These are phyloP conservation scores for Coemansia sp. DNA, from an alignment of 192 early-diverging fungal species.

Conservation along the genomic window DNA sequence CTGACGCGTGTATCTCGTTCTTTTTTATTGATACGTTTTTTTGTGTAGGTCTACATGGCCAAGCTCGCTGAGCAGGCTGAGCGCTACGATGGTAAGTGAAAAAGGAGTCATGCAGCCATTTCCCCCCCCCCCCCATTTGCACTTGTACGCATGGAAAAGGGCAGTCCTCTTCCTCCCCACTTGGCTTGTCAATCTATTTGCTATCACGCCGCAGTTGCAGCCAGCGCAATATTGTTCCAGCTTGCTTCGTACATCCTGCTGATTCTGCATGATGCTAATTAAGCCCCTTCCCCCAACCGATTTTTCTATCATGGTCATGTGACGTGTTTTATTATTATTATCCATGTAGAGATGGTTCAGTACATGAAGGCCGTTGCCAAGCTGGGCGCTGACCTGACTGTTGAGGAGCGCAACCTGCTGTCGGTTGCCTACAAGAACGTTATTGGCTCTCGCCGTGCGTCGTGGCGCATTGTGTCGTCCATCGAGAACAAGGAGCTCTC, in stretches of 20 bases:
- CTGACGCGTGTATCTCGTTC: slow-evolving; percentile 2
- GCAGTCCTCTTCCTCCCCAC: slow-evolving; percentile 1
- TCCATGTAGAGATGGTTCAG: slow-evolving; percentile 75
- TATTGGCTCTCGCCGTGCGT: slow-evolving; percentile 97
- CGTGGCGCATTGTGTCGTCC: slow-evolving; percentile 98
- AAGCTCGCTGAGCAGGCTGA: slow-evolving; percentile 99
- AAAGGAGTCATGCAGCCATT: slow-evolving; percentile 24
- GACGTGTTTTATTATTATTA: slow-evolving; percentile 36
- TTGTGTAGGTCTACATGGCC: slow-evolving; percentile 86
- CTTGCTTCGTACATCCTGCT: slow-evolving; percentile 18
- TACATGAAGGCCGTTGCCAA: slow-evolving; percentile 89
- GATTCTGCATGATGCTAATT: slow-evolving; percentile 2
- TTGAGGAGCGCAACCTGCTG: slow-evolving; percentile 98
- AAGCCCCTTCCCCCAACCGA: slow-evolving; percentile 11
- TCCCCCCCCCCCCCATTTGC: no score
- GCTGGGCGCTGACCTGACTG: slow-evolving; percentile 88
- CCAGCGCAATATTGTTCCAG: slow-evolving; percentile 7
- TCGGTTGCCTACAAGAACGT: slow-evolving; percentile 99
- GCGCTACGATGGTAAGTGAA: slow-evolving; percentile 92
- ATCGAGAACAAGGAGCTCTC: slow-evolving; percentile 99
- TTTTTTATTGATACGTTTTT: not conserved
- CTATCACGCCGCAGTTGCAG: slow-evolving; percentile 1
- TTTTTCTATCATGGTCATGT: slow-evolving; percentile 23
- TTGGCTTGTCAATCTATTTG: slow-evolving; percentile 10
- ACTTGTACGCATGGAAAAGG: not conserved